phyloP scores from a whole-genome alignment of 768 basidiomycete species.

The Lactarius trivialis region DNA sequence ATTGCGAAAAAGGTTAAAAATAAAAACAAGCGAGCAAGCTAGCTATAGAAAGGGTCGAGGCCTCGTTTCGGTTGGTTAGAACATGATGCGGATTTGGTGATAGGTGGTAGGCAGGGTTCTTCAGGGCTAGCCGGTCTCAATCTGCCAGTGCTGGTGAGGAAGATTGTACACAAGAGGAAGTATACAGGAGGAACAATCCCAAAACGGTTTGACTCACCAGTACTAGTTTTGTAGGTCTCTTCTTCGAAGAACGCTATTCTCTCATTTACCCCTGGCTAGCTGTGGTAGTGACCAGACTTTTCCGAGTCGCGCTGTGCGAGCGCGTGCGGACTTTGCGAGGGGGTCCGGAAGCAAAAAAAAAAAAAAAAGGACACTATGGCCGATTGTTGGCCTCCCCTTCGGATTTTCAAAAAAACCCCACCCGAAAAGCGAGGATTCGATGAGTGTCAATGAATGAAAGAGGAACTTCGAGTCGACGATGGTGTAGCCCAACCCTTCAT shows the following conservation, averaged over 20 bases:
- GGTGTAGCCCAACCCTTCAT: not conserved
- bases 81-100: not conserved
- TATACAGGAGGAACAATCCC: not conserved
- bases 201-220: not conserved
- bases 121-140: not conserved
- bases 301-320: not conserved
- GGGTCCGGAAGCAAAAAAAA: slow-evolving; percentile 8
- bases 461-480: not conserved
- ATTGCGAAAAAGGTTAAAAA: slow-evolving; percentile 2
- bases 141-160: not conserved
- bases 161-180: not conserved
- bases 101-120: not conserved
- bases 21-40: not conserved
- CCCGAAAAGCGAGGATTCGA: not conserved
- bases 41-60: not conserved
- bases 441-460: not conserved
- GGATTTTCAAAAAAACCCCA: not conserved
- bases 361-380: not conserved
- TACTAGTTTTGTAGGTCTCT: too few relatives aligned
- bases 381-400: not conserved
- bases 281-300: not conserved
- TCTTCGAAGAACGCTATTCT: not conserved
- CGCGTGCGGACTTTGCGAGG: slow-evolving; percentile 6
- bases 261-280: not conserved
- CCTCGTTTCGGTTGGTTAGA: not conserved